Conservation (phyloP, 495 filamentous ascomycete species). For the Aspergillus avenaceus region DNA sequence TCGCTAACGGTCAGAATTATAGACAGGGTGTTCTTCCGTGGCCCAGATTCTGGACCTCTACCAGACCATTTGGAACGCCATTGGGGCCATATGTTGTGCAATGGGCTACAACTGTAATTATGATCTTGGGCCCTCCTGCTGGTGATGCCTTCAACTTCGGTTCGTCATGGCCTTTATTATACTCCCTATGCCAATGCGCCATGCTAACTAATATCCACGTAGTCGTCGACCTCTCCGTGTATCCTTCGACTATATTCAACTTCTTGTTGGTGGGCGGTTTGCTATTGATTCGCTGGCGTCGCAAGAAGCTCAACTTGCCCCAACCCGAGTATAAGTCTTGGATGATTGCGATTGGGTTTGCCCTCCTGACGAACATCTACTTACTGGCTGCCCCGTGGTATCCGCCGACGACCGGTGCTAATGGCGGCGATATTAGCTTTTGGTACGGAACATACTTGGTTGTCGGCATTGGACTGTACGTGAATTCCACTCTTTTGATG, state of each 20-base stretch:
- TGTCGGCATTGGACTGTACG: conserved; percentile 53
- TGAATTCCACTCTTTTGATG: conserved; percentile 10
- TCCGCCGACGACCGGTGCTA: conserved; percentile 51
- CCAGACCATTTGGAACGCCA: conserved; percentile 59
- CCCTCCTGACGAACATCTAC: conserved; percentile 51
- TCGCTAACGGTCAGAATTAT: too few species aligned
- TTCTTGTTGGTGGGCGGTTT: conserved; percentile 51
- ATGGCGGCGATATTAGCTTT: conserved; percentile 59
- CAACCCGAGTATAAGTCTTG: conserved; percentile 49
- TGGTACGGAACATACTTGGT: conserved; percentile 64
- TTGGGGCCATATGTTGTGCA: conserved; percentile 56
- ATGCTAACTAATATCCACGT: neutral
- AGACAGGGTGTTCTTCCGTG: conserved; percentile 66
- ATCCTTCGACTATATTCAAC: conserved; percentile 51
- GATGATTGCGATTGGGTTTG: conserved; percentile 50
- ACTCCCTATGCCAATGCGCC: neutral
- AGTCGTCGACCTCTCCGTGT: conserved; percentile 53
- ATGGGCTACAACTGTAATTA: conserved; percentile 55
- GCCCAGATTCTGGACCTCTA: conserved; percentile 60
- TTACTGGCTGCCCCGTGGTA: conserved; percentile 64
- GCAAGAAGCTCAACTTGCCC: conserved; percentile 40
- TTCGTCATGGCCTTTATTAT: conserved; percentile 8
- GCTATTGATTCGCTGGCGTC: conserved; percentile 47
- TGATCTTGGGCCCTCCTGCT: conserved; percentile 63
- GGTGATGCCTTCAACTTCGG: conserved; percentile 66